Evolutionary conservation across 1,139 yeast genomes (phyloP), one percentile per base, ranked within the genome.

Genomic region (Meyerozyma smithsonii): DNA sequence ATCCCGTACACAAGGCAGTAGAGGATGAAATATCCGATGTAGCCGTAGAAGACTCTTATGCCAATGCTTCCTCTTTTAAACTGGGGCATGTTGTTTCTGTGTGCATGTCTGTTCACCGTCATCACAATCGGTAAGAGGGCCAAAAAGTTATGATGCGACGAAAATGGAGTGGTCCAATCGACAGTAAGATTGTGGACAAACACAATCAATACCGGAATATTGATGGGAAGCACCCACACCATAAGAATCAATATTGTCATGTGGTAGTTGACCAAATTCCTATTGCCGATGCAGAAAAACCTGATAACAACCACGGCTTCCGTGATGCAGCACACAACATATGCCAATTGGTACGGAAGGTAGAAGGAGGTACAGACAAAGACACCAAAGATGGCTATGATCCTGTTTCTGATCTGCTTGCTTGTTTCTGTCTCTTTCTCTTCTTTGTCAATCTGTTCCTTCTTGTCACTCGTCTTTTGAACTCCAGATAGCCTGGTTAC

Each of bases 271-370:
- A 64, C 49, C 33, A 57, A 50, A 42, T 43, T 51, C 34, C 47
- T 48, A 35, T 53, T 49, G 39, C 46, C 41, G 32, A 36, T 32
- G 32, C 39, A 36, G 37, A 53, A 43, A 1, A 53, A 39, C 44
- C 57, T 62, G 11, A 83, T 46, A 19, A 75, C 69, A 21, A 74
- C 75, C 21, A 66, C 55, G 4, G 61, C 51, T 54, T 83, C 90
- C 1, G 79, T 67, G 16, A 79, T 21, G 42, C 79, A 67, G 36
- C 83, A 71, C 6, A 84, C 69, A 11, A 81, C 61, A 52, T 73
- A 86, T 0, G 86, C 89, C 53, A 87, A 72, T 56, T 88, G 96
- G 53, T 81, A 88, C 1, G 96, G 96, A 19, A 86, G 64, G 53
- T 80, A 81, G 28, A 80, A 59, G 21, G 82, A 65, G 4, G 84